A percentile compares a stretch with the other conserved stretches of the same genome.
These are phyloP conservation scores for Coriolopsis trogii DNA, from an alignment of 1,284 basidiomycete species.

Conservation along the genomic window DNA sequence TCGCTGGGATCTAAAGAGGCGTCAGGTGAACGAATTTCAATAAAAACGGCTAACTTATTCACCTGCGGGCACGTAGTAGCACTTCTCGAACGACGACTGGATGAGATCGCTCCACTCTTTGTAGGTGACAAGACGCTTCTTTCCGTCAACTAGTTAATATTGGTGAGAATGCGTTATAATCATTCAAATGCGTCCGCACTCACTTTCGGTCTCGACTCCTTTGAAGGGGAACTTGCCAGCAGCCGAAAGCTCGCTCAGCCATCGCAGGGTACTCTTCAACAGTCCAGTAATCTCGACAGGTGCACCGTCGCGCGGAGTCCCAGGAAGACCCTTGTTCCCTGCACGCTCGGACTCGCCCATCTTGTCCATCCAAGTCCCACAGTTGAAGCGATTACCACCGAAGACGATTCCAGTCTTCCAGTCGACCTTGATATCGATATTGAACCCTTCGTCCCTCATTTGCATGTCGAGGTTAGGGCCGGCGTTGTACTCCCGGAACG, in stretches of 20 bases:
- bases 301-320: slow-evolving; percentile 94
- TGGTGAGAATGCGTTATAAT: slow-evolving; percentile 13
- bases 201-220: slow-evolving; percentile 82
- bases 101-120: slow-evolving; percentile 89
- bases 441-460: slow-evolving; percentile 92
- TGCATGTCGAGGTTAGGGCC: slow-evolving; percentile 95
- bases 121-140: slow-evolving; percentile 80
- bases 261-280: slow-evolving; percentile 89
- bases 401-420: slow-evolving; percentile 92
- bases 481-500: slow-evolving; percentile 96
- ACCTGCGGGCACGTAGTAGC: slow-evolving; percentile 90
- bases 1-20: slow-evolving; percentile 58
- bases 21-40: slow-evolving; percentile 1
- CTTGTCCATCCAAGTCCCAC: slow-evolving; percentile 97
- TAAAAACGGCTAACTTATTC: slow-evolving; percentile 20
- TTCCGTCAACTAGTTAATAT: slow-evolving; percentile 64
- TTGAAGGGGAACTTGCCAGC: slow-evolving; percentile 86
- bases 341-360: slow-evolving; percentile 93
- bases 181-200: too few relatives aligned
- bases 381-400: slow-evolving; percentile 86
- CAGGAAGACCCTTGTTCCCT: slow-evolving; percentile 92
- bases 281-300: slow-evolving; percentile 96
- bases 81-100: slow-evolving; percentile 86
- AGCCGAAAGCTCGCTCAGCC: slow-evolving; percentile 74
- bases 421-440: slow-evolving; percentile 92